Evolutionary conservation across 2,329 filamentous ascomycete genomes (phyloP), one percentile per base, ranked within the genome.

Genomic region (Neonectria punicea): DNA sequence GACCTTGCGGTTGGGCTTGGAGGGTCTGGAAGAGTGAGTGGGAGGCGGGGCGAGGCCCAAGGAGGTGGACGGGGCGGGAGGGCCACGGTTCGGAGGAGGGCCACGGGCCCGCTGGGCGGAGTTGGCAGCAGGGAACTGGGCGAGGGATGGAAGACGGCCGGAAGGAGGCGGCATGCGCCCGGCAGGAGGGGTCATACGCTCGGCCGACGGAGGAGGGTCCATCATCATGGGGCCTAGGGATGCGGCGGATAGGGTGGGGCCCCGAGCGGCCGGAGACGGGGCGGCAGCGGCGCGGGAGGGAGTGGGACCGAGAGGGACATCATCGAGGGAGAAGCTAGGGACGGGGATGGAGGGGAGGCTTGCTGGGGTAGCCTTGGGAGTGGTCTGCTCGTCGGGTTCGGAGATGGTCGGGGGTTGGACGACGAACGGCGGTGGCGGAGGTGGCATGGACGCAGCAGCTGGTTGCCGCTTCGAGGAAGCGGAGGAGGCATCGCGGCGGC

Each of bases 1-100:
- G 5, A 98, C 92, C 75, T 95, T 92, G 78, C 86, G 87, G 11
- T 84, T 87, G 5, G 86, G 85, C 74, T 88, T 89, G 25, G 80
- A 67, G 2, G 87, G 86, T 63, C 83, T 84, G 46, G 81, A 76
- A 34, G 78, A 81, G 74, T 85, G 86, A 14, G 86, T 84, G 0
- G 87, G 86, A 0, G 88, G 87, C 0, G 85, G 87, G 1, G 85
- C 83, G 51, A 90, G 84, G 81, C 85, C 30, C n/a, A 43, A 20
- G n/a, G 39, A 43, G 47, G 71, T 61, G 55, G 68, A 63, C 63
- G 76, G 50, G 67, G 73, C 10, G 67, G 79, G 69, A 69, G 71
- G 73, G 41, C 75, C 75, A 71, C 83, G 82, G 74, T 83, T 79
- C 41, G 82, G 82, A 65, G 78, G 65, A 60, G 82, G 81, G 47